Base-by-base conservation (phyloP, 2,329 filamentous ascomycete genomes). In the Dichotomopilus funicola region DNA sequence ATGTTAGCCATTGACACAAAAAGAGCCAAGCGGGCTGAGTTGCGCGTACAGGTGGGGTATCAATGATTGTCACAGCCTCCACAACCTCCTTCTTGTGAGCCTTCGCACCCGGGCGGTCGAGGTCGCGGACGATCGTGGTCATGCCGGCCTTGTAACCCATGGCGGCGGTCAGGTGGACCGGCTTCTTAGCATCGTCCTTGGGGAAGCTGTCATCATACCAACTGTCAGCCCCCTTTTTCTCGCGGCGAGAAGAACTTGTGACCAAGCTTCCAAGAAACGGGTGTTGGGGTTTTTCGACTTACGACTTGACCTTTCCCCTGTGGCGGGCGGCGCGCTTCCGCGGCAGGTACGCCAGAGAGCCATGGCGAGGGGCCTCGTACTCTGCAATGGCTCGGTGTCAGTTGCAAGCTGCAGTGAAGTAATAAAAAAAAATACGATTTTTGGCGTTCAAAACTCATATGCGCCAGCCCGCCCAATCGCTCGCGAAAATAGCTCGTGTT, bases 91-190 rank as follows among this genome's bases (percentile, higher is more conserved):
- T 91, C 90, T 97, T 97, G 89, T 99, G 91, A 78, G 94, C 85
- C 87, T 99, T 99, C 72, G 94, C 94, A 78, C 94, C 94, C 67
- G 94, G 94, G 78, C 94, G 89, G 86, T 99, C 94, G 77, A 97
- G 85, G 78, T 96, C 92, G 79, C 94, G 92, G 76, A 99, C 94
- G 78, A 97, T 94, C 72, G 94, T 99, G 77, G 91, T 96, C 94
- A 99, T 99, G 77, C 94, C 94, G 75, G 94, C 94, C 90, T 99
- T 99, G 87, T 99, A 99, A 76, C 94, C 94, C 87, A 97, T 91
- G 72, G 90, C 80, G 72, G 94, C 94, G 64, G 94, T 99, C 72
- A 99, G 86, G 85, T 99, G 94, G 77, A 96, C 90, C 72, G 91
- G 89, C 87, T 97, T 95, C 89, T 97, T 97, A 73, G 91, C 82